These are phyloP conservation scores for Eimeria acervulina DNA, from an alignment of 169 alveolate genomes.

Conservation along the genomic window DNA sequence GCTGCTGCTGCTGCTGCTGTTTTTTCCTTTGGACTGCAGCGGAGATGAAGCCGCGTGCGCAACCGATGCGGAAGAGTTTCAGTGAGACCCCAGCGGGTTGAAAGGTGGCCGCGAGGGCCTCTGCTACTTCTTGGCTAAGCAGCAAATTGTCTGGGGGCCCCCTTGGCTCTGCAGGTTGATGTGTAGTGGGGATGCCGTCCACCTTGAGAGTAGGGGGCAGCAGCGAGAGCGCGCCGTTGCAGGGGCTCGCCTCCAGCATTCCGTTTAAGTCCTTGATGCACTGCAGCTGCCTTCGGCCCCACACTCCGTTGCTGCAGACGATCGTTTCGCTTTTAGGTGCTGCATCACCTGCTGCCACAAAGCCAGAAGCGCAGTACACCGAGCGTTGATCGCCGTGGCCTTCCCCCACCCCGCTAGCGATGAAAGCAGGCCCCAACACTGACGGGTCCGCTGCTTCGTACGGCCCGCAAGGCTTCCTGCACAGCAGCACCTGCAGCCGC, in stretches of 20 bases:
- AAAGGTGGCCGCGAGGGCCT: constrained; percentile 59
- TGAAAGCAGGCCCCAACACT: constrained; percentile 69
- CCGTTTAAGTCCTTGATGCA: constrained; percentile 70
- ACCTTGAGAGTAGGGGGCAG: constrained; percentile 57
- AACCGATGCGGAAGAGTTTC: constrained; percentile 64
- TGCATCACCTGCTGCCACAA: constrained; percentile 55
- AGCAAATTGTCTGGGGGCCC: constrained; percentile 34
- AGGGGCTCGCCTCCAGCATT: constrained; percentile 72
- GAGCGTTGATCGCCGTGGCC: constrained; percentile 62
- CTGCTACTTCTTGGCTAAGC: constrained; percentile 49
- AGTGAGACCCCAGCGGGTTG: constrained; percentile 67
- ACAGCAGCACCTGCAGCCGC: constrained; percentile 33
- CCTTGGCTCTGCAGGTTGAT: neutral
- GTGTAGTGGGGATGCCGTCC: neutral
- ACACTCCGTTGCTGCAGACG: constrained; percentile 73
- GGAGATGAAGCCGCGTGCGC: constrained; percentile 71
- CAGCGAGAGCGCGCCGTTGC: constrained; percentile 66
- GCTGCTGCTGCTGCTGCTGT: constrained; percentile 18
- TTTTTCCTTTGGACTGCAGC: constrained; percentile 7
- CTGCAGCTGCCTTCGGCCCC: constrained; percentile 68
- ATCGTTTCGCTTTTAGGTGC: constrained; percentile 34
- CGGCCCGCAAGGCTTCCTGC: constrained; percentile 80
- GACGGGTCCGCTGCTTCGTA: constrained; percentile 72
- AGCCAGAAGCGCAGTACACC: constrained; percentile 75
- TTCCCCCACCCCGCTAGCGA: constrained; percentile 70